phyloP scores from a whole-genome alignment of 805 yeast genomes.

The Lachancea kluyveri region DNA sequence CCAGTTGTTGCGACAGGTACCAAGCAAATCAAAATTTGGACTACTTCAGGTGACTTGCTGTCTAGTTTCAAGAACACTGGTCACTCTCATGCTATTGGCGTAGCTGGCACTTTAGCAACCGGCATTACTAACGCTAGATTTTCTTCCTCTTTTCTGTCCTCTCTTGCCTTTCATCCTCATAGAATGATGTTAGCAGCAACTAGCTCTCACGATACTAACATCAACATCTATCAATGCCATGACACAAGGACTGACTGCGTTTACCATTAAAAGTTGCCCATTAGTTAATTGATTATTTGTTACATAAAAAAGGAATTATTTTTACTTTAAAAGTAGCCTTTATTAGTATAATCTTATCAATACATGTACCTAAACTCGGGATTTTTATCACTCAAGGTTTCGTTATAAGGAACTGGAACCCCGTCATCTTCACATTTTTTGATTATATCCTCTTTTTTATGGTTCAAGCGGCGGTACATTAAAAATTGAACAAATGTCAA shows the following conservation, averaged over 20 bases:
- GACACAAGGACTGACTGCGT: constrained; percentile 23
- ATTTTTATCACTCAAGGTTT: constrained; percentile 31
- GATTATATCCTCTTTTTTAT: constrained; percentile 32
- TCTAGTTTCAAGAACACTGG: constrained; percentile 44
- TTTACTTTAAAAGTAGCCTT: no score
- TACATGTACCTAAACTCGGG: constrained; percentile 44
- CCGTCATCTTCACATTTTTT: constrained; percentile 27
- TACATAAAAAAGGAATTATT: no score
- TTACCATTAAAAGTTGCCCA: constrained; percentile 1
- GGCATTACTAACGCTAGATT: constrained; percentile 28
- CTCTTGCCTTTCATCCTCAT: constrained; percentile 84
- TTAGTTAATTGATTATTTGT: no score
- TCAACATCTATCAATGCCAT: constrained; percentile 55
- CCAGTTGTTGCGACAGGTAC: constrained; percentile 90
- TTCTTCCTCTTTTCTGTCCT: constrained; percentile 46
- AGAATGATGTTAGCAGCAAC: constrained; percentile 87
- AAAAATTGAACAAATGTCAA: constrained; percentile 30
- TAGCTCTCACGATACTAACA: constrained; percentile 68
- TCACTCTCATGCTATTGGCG: constrained; percentile 20
- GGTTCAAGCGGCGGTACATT: constrained; percentile 29
- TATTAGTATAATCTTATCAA: no score
- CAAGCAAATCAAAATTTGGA: constrained; percentile 71
- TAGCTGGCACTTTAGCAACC: constrained; percentile 28
- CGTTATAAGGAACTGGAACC: constrained; percentile 32
- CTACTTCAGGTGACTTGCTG: constrained; percentile 74